A percentile compares a stretch with the other conserved stretches of the same genome.
These are phyloP conservation scores for Spiromastix sp. DNA, from an alignment of 2,329 filamentous ascomycete species.

Conservation along the genomic window DNA sequence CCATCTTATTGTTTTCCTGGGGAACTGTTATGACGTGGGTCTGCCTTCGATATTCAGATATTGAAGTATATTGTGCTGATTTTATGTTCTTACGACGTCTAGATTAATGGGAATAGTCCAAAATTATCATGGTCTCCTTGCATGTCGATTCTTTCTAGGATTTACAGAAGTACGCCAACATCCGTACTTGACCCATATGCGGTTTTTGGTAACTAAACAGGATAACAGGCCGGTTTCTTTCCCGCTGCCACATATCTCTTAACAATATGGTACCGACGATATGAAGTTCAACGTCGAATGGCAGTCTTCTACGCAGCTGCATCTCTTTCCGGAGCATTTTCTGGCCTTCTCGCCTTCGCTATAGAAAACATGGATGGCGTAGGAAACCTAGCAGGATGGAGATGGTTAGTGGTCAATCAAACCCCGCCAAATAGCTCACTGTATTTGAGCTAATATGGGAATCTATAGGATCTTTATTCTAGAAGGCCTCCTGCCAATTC, in stretches of 20 bases:
- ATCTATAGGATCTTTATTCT: constrained; percentile 38
- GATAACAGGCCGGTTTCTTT: constrained; percentile 41
- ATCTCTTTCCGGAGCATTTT: constrained; percentile 33
- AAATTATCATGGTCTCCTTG: constrained; percentile 41
- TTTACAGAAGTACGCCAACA: constrained; percentile 28
- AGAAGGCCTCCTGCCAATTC: constrained; percentile 38
- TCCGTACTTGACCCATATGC: constrained; percentile 35
- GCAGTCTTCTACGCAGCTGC: constrained; percentile 21
- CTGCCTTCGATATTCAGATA: neutral
- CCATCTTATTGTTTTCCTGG: constrained; percentile 37
- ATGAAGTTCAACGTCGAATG: constrained; percentile 20
- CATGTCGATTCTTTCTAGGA: constrained; percentile 38
- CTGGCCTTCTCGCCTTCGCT: constrained; percentile 39
- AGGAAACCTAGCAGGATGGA: constrained; percentile 33
- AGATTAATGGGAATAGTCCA: constrained; percentile 43
- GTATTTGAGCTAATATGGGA: too few relatives aligned
- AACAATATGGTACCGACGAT: constrained; percentile 19
- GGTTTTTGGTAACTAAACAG: constrained; percentile 18
- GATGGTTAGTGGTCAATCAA: constrained; percentile 23
- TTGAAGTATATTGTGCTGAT: neutral
- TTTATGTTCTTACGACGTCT: too few relatives aligned
- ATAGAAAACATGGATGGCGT: constrained; percentile 37
- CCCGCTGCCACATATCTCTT: constrained; percentile 18
- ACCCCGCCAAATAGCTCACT: neutral
- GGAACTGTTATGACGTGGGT: constrained; percentile 16